Evolutionary conservation across 1,284 basidiomycete genomes (phyloP).

Genomic region (Chalciporus piperatoides): DNA sequence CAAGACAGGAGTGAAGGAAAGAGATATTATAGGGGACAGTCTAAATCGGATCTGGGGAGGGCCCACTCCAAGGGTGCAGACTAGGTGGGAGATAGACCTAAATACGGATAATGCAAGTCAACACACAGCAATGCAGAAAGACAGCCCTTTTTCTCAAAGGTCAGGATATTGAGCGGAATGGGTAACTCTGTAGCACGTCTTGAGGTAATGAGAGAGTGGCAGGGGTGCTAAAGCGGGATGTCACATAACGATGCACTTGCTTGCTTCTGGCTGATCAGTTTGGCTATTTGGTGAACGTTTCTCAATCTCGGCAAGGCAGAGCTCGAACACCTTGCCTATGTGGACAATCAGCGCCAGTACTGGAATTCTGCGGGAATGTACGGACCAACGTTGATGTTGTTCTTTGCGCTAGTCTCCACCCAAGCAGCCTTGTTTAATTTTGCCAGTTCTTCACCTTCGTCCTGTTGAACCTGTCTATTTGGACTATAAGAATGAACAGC

Average conservation of each 20-base stretch:
- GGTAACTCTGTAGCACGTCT: constrained; percentile 31
- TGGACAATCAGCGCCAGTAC: constrained; percentile 11
- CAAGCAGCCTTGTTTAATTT: constrained; percentile 72
- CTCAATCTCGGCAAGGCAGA: constrained; percentile 86
- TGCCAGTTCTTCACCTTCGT: constrained; percentile 78
- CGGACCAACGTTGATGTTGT: constrained; percentile 87
- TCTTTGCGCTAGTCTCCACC: constrained; percentile 88
- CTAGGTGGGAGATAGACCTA: constrained; percentile 22
- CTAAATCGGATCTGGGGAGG: constrained; percentile 26
- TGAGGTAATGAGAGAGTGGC: constrained; percentile 18
- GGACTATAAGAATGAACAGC: constrained; percentile 27
- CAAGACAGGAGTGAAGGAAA: constrained; percentile 23
- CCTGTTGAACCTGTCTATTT: constrained; percentile 68
- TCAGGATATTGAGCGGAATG: constrained; percentile 31
- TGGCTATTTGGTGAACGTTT: constrained; percentile 60
- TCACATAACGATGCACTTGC: constrained; percentile 71
- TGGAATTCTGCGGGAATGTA: constrained; percentile 1
- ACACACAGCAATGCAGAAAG: constrained; percentile 30
- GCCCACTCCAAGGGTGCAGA: constrained; percentile 16
- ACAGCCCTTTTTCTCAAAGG: constrained; percentile 15
- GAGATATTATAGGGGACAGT: constrained; percentile 32
- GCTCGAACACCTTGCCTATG: constrained; percentile 83
- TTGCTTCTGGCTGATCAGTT: constrained; percentile 52
- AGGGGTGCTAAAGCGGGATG: constrained; percentile 13
- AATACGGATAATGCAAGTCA: constrained; percentile 39